Conservation (phyloP, 2,329 filamentous ascomycete species). For the Emergomyces orientalis region DNA sequence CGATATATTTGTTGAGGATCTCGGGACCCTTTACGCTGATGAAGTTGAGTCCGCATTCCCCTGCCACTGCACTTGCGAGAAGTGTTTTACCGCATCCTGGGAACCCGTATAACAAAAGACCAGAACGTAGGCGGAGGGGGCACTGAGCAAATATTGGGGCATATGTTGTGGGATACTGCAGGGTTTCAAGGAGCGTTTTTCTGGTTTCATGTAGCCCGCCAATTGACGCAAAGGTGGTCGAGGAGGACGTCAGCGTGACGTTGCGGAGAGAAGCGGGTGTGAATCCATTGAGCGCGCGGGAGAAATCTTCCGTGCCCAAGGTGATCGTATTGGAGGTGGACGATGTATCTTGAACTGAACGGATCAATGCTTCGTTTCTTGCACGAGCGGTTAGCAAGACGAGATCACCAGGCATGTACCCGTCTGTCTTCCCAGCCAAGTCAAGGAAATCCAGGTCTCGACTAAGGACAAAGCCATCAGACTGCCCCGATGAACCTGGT, state of each 20-base stretch:
- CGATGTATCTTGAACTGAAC: constrained; percentile 54
- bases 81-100: constrained; percentile 96
- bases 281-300: constrained; percentile 77
- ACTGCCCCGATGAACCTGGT: constrained; percentile 34
- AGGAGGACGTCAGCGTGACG: constrained; percentile 85
- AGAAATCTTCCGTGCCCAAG: constrained; percentile 68
- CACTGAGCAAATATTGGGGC: constrained; percentile 96
- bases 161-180: constrained; percentile 96
- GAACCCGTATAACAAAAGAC: constrained; percentile 85
- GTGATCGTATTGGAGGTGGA: constrained; percentile 48
- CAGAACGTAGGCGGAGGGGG: constrained; percentile 85
- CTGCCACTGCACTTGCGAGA: constrained; percentile 90
- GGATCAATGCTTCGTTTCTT: constrained; percentile 84
- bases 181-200: constrained; percentile 82
- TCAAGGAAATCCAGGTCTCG: constrained; percentile 80
- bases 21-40: constrained; percentile 97
- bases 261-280: constrained; percentile 91
- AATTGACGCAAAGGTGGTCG: constrained; percentile 84
- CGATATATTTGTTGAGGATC: constrained; percentile 98
- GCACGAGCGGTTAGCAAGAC: constrained; percentile 77
- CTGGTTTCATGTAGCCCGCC: constrained; percentile 80
- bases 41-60: constrained; percentile 95
- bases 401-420: constrained; percentile 95
- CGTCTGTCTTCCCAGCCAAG: constrained; percentile 85
- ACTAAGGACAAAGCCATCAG: constrained; percentile 62